Evolutionary conservation across 2,329 filamentous ascomycete species (phyloP).

Genomic region (Fusarium sp.): DNA sequence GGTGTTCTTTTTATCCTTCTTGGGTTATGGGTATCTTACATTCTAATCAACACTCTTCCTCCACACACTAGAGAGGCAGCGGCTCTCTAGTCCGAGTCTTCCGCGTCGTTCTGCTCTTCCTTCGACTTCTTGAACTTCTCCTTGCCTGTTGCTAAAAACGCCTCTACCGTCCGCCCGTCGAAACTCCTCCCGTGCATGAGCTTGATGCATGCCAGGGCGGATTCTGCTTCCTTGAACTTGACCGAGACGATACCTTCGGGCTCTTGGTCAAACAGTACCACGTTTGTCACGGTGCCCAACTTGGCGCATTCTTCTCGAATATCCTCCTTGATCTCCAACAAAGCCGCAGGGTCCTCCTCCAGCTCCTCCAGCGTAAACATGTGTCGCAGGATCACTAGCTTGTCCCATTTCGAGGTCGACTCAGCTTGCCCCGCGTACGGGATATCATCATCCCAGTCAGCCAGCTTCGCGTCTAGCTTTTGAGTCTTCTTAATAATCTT

Average conservation of each 20-base stretch:
- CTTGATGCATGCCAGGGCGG: constrained; percentile 80
- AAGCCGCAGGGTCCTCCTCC: constrained; percentile 85
- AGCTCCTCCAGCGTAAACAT: constrained; percentile 94
- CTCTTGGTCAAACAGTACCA: constrained; percentile 91
- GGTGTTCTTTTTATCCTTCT: constrained; percentile 20
- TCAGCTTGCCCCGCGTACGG: constrained; percentile 64
- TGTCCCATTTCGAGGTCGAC: constrained; percentile 75
- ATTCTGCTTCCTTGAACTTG: constrained; percentile 80
- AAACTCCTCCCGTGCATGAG: constrained; percentile 88
- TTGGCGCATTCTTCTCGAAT: constrained; percentile 92
- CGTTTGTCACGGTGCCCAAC: constrained; percentile 89
- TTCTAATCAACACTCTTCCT: constrained; percentile 33
- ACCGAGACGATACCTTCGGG: constrained; percentile 88
- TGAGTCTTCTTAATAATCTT: constrained; percentile 94
- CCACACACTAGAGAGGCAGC: constrained; percentile 4
- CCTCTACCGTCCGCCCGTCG: constrained; percentile 79
- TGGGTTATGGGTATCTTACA: constrained; percentile 49
- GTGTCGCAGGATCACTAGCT: constrained; percentile 88
- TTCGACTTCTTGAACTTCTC: constrained; percentile 82
- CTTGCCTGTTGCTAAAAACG: constrained; percentile 78
- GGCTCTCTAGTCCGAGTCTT: constrained; percentile 51
- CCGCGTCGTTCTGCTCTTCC: constrained; percentile 66
- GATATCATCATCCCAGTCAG: constrained; percentile 96
- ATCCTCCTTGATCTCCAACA: constrained; percentile 95
- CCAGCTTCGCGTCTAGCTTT: constrained; percentile 90